phyloP scores from a whole-genome alignment of 495 filamentous ascomycete species.

The Daldinia loculata region DNA sequence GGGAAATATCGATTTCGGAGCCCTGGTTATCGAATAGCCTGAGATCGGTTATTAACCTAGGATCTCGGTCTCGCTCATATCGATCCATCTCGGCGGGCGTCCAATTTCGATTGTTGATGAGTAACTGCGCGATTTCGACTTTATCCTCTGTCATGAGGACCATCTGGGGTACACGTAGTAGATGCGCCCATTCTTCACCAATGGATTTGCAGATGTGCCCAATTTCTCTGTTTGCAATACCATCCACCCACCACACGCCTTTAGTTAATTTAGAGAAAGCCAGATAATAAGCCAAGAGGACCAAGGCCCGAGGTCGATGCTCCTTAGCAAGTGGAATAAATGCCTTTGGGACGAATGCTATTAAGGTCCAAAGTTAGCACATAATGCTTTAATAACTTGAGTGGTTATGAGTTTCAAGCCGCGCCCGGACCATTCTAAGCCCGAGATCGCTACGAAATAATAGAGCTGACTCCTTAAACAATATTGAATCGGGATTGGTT shows the following conservation, averaged over 20 bases:
- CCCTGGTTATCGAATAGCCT: slow-evolving; percentile 29
- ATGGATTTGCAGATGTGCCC: slow-evolving; percentile 49
- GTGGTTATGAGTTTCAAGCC: neutral
- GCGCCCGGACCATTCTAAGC: neutral
- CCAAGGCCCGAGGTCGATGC: slow-evolving; percentile 62
- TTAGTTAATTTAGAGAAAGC: slow-evolving; percentile 52
- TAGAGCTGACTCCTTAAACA: neutral
- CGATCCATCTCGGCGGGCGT: slow-evolving; percentile 35
- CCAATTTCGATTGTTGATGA: slow-evolving; percentile 52
- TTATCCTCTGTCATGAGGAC: slow-evolving; percentile 35
- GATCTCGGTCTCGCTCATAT: slow-evolving; percentile 35
- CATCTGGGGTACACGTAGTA: slow-evolving; percentile 50
- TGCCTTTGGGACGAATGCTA: slow-evolving; percentile 56
- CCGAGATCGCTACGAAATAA: neutral
- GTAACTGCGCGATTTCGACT: slow-evolving; percentile 43
- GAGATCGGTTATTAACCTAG: slow-evolving; percentile 31
- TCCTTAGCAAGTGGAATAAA: slow-evolving; percentile 62
- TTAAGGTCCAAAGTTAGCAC: slow-evolving; percentile 50
- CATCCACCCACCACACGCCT: slow-evolving; percentile 57
- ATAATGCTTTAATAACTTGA: neutral
- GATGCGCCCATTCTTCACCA: slow-evolving; percentile 46
- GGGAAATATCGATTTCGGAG: slow-evolving; percentile 27
- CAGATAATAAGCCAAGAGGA: slow-evolving; percentile 59
- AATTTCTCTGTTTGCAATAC: slow-evolving; percentile 52
- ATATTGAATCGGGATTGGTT: neutral